Conservation (phyloP, 345 rosid species). For the Schrenkiella parvula region DNA sequence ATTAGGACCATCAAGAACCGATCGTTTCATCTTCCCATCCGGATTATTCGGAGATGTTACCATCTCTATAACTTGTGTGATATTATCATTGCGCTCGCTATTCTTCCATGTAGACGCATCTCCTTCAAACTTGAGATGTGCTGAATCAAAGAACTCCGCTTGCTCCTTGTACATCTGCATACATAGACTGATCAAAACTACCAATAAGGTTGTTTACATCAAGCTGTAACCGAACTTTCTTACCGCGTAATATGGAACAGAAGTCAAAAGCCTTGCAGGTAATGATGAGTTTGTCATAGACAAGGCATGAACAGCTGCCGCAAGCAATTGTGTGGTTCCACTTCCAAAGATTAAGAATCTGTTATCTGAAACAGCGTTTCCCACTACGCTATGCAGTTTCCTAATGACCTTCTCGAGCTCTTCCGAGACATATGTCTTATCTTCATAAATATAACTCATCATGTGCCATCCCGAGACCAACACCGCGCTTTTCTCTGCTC, state of each 20-base stretch:
- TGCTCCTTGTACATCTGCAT: constrained; percentile 42
- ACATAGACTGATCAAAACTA: background rate
- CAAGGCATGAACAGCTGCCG: constrained; percentile 46
- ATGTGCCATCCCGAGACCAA: constrained; percentile 23
- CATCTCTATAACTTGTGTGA: constrained; percentile 44
- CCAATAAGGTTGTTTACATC: background rate
- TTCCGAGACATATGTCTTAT: background rate
- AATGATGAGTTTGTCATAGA: constrained; percentile 35
- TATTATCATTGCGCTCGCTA: constrained; percentile 23
- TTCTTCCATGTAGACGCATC: constrained; percentile 34
- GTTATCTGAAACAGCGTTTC: constrained; percentile 52
- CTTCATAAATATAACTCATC: constrained; percentile 10
- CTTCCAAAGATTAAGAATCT: constrained; percentile 51
- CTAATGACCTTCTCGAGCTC: constrained; percentile 49
- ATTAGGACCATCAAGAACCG: constrained; percentile 50
- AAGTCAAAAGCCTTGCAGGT: constrained; percentile 45
- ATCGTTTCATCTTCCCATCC: constrained; percentile 50
- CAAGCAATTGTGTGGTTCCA: background rate
- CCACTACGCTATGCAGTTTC: constrained; percentile 43
- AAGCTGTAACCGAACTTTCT: background rate
- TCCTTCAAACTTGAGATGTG: constrained; percentile 43
- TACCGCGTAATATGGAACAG: constrained; percentile 57
- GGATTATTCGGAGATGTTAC: constrained; percentile 87
- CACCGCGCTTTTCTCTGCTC: constrained; percentile 5
- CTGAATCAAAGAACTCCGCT: constrained; percentile 42